Evolutionary conservation across 2,329 filamentous ascomycete species (phyloP).

Genomic region (Lachnellula hyalina): DNA sequence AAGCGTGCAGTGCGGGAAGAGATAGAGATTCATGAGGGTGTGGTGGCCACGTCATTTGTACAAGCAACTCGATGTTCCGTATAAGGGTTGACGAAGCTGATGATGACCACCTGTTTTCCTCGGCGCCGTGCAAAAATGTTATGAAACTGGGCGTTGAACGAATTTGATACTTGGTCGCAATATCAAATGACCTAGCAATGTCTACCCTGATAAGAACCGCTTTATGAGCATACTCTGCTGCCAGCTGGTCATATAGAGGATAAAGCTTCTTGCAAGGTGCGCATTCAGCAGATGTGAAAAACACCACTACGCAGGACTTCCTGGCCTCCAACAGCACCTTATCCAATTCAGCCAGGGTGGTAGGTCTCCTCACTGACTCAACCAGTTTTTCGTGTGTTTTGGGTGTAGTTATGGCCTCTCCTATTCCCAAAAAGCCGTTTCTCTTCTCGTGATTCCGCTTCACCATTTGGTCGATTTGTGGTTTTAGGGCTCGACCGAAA

Average conservation of each 20-base stretch:
- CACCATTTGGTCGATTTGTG: slow-evolving; percentile 64
- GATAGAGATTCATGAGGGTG: slow-evolving; percentile 71
- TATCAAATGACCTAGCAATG: slow-evolving; percentile 59
- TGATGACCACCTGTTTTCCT: slow-evolving; percentile 76
- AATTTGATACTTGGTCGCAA: slow-evolving; percentile 61
- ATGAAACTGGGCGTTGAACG: slow-evolving; percentile 83
- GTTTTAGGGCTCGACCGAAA: slow-evolving; percentile 81
- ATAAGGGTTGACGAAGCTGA: slow-evolving; percentile 64
- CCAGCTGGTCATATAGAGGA: slow-evolving; percentile 74
- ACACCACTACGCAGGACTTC: slow-evolving; percentile 70
- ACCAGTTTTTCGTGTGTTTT: slow-evolving; percentile 19
- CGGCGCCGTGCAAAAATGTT: slow-evolving; percentile 70
- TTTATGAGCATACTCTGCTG: slow-evolving; percentile 63
- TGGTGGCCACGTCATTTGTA: slow-evolving; percentile 67
- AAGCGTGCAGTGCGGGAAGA: slow-evolving; percentile 63
- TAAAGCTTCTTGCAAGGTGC: slow-evolving; percentile 80
- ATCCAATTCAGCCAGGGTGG: slow-evolving; percentile 55
- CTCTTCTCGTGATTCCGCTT: slow-evolving; percentile 53
- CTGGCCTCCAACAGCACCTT: slow-evolving; percentile 53
- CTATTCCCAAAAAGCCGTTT: slow-evolving; percentile 28
- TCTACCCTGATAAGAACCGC: slow-evolving; percentile 79
- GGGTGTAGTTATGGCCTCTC: slow-evolving; percentile 11
- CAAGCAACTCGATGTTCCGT: slow-evolving; percentile 66
- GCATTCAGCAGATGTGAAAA: slow-evolving; percentile 89
- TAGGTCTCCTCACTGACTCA: slow-evolving; percentile 56